Evolutionary conservation across 306 rosid species (phyloP).

Genomic region (Cicer chorassanicum): DNA sequence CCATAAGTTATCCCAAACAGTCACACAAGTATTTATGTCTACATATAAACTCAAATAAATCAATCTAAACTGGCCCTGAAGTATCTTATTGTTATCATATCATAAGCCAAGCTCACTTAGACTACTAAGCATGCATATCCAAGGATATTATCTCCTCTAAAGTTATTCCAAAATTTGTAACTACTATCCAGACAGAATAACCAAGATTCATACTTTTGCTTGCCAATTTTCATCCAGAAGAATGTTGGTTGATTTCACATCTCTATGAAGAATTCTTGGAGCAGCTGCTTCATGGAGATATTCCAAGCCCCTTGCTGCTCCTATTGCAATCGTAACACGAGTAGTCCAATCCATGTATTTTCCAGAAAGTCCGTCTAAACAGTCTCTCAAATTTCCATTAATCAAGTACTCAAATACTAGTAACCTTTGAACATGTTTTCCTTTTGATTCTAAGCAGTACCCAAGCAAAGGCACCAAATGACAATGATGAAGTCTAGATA

Average conservation of each 20-base stretch:
- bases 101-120: slow-evolving; percentile 12
- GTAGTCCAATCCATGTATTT: slow-evolving; percentile 74
- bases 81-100: neutral
- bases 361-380: slow-evolving; percentile 74
- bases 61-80: neutral
- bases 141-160: slow-evolving; percentile 11
- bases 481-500: slow-evolving; percentile 91
- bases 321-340: slow-evolving; percentile 83
- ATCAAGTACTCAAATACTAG: slow-evolving; percentile 81
- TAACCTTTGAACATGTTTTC: slow-evolving; percentile 83
- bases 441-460: slow-evolving; percentile 80
- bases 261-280: slow-evolving; percentile 94
- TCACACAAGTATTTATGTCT: too few relatives aligned
- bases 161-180: neutral
- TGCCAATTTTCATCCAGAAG: slow-evolving; percentile 89
- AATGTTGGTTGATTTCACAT: slow-evolving; percentile 97
- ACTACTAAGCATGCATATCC: neutral
- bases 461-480: slow-evolving; percentile 96
- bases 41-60: too few relatives aligned
- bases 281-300: slow-evolving; percentile 99
- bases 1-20: too few relatives aligned
- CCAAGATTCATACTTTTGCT: slow-evolving; percentile 72
- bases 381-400: slow-evolving; percentile 90
- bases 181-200: slow-evolving; percentile 33
- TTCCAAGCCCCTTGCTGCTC: slow-evolving; percentile 97